Conservation (phyloP, 2,329 filamentous ascomycete genomes). For the Microdochium trichocladiopsis region DNA sequence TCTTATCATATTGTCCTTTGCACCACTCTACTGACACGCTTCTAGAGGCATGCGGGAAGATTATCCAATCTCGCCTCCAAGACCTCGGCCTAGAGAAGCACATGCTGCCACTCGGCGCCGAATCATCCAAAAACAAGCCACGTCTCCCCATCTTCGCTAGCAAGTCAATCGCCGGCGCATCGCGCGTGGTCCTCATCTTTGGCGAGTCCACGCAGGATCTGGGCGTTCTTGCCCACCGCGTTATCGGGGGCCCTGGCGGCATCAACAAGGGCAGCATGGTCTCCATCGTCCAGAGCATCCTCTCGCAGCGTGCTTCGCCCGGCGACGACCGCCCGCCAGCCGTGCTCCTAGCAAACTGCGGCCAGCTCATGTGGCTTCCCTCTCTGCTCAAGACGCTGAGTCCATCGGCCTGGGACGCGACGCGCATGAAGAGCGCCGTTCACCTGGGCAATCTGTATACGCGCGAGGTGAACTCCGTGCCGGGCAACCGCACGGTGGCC, state of each 20-base stretch:
- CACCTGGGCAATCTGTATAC: slow-evolving; percentile 47
- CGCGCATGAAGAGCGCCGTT: slow-evolving; percentile 57
- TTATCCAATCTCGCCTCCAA: slow-evolving; percentile 56
- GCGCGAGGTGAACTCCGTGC: slow-evolving; percentile 50
- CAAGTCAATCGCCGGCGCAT: slow-evolving; percentile 42
- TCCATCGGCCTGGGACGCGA: slow-evolving; percentile 42
- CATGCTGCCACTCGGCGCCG: slow-evolving; percentile 51
- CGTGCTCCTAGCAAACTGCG: slow-evolving; percentile 71
- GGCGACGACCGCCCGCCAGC: slow-evolving; percentile 36
- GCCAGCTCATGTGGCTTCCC: slow-evolving; percentile 72
- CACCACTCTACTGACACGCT: neutral
- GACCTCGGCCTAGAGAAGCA: slow-evolving; percentile 51
- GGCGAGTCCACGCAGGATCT: slow-evolving; percentile 67
- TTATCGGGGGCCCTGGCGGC: slow-evolving; percentile 55
- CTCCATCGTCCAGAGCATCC: slow-evolving; percentile 47
- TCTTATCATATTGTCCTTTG: neutral
- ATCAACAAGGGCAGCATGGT: slow-evolving; percentile 66
- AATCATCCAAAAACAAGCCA: slow-evolving; percentile 33
- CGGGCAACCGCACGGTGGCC: slow-evolving; percentile 45
- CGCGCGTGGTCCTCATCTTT: slow-evolving; percentile 66
- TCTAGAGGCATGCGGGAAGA: slow-evolving; percentile 48
- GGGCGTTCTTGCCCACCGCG: slow-evolving; percentile 66
- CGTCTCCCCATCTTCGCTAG: slow-evolving; percentile 63
- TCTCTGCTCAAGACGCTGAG: slow-evolving; percentile 54
- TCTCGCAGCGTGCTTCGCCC: slow-evolving; percentile 23